phyloP scores from a whole-genome alignment of 225 moss, liverwort and hornwort genomes.

The Bryoerythrophyllum caledonicum region DNA sequence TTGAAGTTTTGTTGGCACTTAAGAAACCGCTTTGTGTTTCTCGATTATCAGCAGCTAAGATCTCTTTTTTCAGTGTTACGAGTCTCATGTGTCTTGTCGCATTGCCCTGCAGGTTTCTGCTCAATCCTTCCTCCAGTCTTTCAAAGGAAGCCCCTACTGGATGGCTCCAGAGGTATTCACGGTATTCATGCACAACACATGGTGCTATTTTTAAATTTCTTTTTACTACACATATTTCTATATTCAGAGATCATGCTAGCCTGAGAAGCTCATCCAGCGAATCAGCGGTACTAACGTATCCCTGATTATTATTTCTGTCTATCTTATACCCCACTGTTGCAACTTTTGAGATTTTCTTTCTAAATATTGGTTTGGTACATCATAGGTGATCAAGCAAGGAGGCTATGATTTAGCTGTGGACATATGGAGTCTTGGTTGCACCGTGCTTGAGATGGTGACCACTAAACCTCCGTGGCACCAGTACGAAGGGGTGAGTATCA shows the following conservation, averaged over 20 bases:
- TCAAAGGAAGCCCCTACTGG: constrained; percentile 97
- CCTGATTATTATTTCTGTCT: neutral
- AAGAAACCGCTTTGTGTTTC: constrained; percentile 4
- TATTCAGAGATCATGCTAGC: neutral
- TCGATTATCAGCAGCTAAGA: neutral
- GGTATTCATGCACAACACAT: constrained; percentile 16
- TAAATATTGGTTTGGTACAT: constrained; percentile 10
- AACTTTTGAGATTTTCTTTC: constrained; percentile 1
- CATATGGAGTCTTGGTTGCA: constrained; percentile 96
- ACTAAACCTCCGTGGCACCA: constrained; percentile 83
- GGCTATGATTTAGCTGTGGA: constrained; percentile 88
- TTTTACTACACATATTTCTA: neutral
- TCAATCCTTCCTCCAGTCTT: constrained; percentile 82
- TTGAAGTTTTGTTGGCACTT: neutral
- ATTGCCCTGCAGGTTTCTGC: constrained; percentile 67
- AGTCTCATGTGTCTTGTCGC: constrained; percentile 22
- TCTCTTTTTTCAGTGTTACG: neutral
- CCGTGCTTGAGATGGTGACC: constrained; percentile 89
- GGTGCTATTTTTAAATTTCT: neutral
- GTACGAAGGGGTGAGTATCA: constrained; percentile 62
- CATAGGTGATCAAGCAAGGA: constrained; percentile 82
- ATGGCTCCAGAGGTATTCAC: constrained; percentile 92
- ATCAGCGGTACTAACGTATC: neutral
- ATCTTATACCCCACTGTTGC: neutral
- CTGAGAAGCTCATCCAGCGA: neutral